A percentile compares a stretch with the other conserved stretches of the same genome.
phyloP scores from a whole-genome alignment of 176 grass and related monocot genomes.

The Aechmea fasciata region DNA sequence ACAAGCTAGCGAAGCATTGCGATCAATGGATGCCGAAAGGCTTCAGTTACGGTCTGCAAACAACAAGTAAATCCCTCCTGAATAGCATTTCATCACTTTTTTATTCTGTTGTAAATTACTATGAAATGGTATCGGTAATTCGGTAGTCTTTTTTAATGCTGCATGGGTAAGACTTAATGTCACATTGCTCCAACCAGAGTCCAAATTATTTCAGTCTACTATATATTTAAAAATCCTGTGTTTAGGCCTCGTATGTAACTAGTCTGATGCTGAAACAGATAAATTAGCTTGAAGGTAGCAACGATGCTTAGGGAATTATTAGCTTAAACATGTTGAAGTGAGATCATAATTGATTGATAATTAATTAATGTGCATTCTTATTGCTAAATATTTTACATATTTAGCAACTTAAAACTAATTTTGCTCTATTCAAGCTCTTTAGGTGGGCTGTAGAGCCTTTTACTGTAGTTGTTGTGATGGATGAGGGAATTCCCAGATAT shows the following conservation, averaged over 20 bases:
- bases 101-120: background rate
- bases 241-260: too few species aligned
- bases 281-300: background rate
- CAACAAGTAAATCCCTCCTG: conserved; percentile 56
- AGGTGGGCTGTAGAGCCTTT: too few species aligned
- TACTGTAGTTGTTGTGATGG: too few species aligned
- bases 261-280: background rate
- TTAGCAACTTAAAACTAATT: too few species aligned
- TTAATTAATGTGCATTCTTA: background rate
- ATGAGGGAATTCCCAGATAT: too few species aligned
- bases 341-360: background rate
- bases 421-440: too few species aligned
- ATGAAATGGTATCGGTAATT: background rate
- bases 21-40: conserved; percentile 79
- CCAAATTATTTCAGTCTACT: background rate
- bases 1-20: conserved; percentile 80
- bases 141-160: background rate
- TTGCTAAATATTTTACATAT: too few species aligned
- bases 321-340: background rate
- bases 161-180: background rate
- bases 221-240: background rate
- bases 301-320: background rate
- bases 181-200: background rate
- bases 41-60: conserved; percentile 76
- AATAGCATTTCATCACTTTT: background rate